phyloP scores from a whole-genome alignment of 2,329 filamentous ascomycete species.

The Alternaria hordeiaustralica region DNA sequence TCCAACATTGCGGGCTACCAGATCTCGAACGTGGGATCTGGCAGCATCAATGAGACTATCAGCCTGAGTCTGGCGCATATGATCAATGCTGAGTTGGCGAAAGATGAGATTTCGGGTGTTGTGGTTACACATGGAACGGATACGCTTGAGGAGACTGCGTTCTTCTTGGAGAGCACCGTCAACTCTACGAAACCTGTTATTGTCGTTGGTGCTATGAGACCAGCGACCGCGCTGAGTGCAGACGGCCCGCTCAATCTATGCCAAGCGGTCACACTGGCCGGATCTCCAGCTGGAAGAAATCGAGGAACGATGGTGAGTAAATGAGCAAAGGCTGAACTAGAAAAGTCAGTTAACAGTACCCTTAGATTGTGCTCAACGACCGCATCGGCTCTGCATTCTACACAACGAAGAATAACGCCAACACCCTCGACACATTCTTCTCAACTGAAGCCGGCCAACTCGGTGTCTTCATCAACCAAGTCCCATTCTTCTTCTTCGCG shows the following conservation, averaged over 20 bases:
- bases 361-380: conserved; percentile 63
- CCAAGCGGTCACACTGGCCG: conserved; percentile 65
- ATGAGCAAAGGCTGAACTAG: accelerated
- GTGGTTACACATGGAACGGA: conserved; percentile 72
- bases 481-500: conserved; percentile 66
- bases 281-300: conserved; percentile 52
- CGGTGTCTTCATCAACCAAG: conserved; percentile 64
- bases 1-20: conserved; percentile 61
- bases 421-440: conserved; percentile 68
- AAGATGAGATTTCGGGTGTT: conserved; percentile 53
- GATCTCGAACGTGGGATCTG: conserved; percentile 45
- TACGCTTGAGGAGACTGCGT: conserved; percentile 68
- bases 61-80: conserved; percentile 57
- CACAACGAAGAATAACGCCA: conserved; percentile 67
- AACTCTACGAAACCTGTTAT: conserved; percentile 66
- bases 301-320: conserved; percentile 59
- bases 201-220: conserved; percentile 68
- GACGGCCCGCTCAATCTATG: conserved; percentile 69
- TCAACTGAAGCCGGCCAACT: conserved; percentile 61
- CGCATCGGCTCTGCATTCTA: conserved; percentile 66
- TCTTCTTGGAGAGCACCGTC: conserved; percentile 66
- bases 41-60: conserved; percentile 56
- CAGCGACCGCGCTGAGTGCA: conserved; percentile 66
- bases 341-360: neutral
- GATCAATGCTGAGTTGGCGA: conserved; percentile 59